Base-by-base conservation (phyloP, 108 stramenopile species). In the Licmophora abbreviata region DNA sequence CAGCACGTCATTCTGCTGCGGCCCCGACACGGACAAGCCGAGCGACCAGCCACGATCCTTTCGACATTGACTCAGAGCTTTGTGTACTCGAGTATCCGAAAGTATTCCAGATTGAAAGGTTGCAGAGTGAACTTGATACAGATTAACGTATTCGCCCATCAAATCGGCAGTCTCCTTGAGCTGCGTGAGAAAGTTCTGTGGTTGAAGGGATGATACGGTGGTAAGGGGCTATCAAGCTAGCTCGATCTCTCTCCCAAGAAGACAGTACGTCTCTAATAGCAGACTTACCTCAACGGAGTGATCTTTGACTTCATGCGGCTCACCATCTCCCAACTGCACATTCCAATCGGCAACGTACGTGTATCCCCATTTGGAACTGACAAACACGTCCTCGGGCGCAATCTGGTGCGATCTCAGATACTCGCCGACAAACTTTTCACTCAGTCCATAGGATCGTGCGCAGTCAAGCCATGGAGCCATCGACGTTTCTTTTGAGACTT, bases 121-220 rank as follows among this genome's bases (percentile, higher is more conserved):
- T 24, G 83, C 87, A 12, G 83, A 85, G 52, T 89, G 83, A 29
- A 87, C 68, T 55, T 87, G 85, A 57, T 83, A 83, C 11, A 87
- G 50, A 52, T 79, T 51, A 2, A 88, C 37, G 43, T 88, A 79
- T 10, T 76, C 62, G 7, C 86, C 86, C 9, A 83, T 22, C n/a
- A 51, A 30, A 7, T 57, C 48, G 10, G 51, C 44, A 0, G 80
- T 81, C 53, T 84, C 82, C 51, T 69, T 50, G 20, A 79, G 27
- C 51, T 83, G 82, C 34, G 68, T 68, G 37, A 76, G 40, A 55
- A 84, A 81, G 51, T 86, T 79, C 28, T 64, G 4, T 24, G 11
- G 27, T 21, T 5, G 17, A 5, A 26, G 20, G 12, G 14, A 29
- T 29, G 25, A 15, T 9, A 29, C 20, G 15, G 25, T 29, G 15